Percentiles rank a stretch among this genome's conserved stretches.
These are phyloP conservation scores for Pythium utonaiense DNA, from an alignment of 352 stramenopile species.

Conservation along the genomic window DNA sequence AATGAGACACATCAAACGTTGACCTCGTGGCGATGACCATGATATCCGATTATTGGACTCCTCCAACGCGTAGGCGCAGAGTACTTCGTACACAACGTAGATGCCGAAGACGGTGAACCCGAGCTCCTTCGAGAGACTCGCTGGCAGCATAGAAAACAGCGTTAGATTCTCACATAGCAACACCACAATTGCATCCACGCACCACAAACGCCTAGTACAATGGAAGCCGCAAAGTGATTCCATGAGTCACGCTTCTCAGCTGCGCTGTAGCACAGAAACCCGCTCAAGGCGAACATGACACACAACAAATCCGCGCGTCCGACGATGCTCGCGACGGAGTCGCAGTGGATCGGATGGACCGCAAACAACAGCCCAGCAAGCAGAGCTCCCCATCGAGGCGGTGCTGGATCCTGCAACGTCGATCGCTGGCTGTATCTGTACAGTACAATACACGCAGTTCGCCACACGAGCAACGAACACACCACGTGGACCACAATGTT, in stretches of 20 bases:
- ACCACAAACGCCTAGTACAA: constrained; percentile 21
- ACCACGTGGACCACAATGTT: constrained; percentile 74
- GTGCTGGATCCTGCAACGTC: neutral
- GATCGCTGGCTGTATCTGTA: neutral
- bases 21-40: neutral
- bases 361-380: constrained; percentile 83
- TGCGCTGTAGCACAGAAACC: constrained; percentile 53
- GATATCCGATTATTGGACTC: neutral
- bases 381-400: constrained; percentile 7
- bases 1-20: constrained; percentile 3
- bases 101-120: constrained; percentile 83
- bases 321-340: constrained; percentile 89
- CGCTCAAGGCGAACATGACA: constrained; percentile 56
- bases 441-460: constrained; percentile 37
- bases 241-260: constrained; percentile 14
- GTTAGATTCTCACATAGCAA: too few species aligned
- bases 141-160: constrained; percentile 4
- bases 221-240: constrained; percentile 3
- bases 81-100: constrained; percentile 61
- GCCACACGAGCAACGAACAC: constrained; percentile 58
- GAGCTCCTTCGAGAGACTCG: constrained; percentile 85
- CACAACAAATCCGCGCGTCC: constrained; percentile 88
- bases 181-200: too few species aligned
- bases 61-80: constrained; percentile 11
- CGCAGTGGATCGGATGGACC: constrained; percentile 89